Evolutionary conservation across 192 early-diverging fungal species (phyloP), one percentile per base, ranked within the genome.

Genomic region (Umbelopsis ramanniana): DNA sequence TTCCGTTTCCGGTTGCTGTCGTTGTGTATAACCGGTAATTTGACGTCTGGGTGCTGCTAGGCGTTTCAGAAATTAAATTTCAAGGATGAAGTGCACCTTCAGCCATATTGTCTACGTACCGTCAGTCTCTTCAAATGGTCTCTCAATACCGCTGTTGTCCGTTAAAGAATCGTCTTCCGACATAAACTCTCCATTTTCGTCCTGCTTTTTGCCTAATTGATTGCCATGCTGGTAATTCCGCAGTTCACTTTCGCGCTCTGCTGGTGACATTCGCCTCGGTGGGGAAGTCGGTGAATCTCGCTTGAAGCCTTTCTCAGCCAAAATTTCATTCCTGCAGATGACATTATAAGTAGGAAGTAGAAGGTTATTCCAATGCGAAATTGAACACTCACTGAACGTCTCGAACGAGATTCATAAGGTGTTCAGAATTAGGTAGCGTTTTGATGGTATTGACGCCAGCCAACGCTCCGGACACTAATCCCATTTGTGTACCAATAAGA

Each of bases 401-500:
- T 48, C 69, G 37, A 40, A 80, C 70, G 15, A 74, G 68, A 26
- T 71, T 55, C 24, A 80, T 68, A n/a, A 80, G 47, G 33, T 68
- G 54, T 52, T 79, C 52, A 52, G 74, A 72, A 33, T 76, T 63
- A 3, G 74, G 74, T 23, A 80, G 29, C 11, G 75, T 26, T 33
- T 73, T 75, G 38, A 80, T 73, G 6, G 72, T 68, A 10, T 57
- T 66, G 12, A 76, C 68, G 19, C 75, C 72, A 23, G 75, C 46
- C 35, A 80, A 47, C 14, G 72, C 75, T 4, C 79, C 79, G 5
- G 75, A 69, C 15, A 80, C 68, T 10, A 80, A 24, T 24, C 79
- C 79, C 46, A 80, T 76, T 74, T 80, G 79, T 19, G 74, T 54
- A 4, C 79, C 79, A 47, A 80, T 57, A n/a, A 80, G 26, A 46